Evolutionary conservation across 345 rosid species (phyloP).

Genomic region (Bruguiera parviflora): DNA sequence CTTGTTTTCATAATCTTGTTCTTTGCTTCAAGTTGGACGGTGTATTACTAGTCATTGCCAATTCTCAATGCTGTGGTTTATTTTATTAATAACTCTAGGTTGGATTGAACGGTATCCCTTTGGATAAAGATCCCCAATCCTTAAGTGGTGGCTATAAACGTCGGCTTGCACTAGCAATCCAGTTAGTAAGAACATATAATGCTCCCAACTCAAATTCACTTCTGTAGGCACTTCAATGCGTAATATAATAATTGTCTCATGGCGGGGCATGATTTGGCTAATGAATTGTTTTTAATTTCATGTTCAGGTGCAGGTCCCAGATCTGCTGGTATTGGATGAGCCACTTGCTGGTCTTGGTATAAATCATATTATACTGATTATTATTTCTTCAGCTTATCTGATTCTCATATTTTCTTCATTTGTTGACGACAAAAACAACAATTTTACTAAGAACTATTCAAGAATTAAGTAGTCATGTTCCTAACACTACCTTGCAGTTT

Average conservation of each 20-base stretch:
- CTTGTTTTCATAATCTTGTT: background rate
- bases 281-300: conserved; percentile 13
- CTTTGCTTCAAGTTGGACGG: conserved; percentile 1
- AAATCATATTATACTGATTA: conserved; percentile 23
- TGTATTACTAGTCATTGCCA: background rate
- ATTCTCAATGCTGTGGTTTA: conserved; percentile 8
- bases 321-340: conserved; percentile 79
- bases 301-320: conserved; percentile 77
- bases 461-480: background rate
- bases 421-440: background rate
- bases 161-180: conserved; percentile 87
- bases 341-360: conserved; percentile 98
- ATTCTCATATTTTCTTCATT: background rate
- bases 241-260: background rate
- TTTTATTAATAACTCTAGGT: conserved; percentile 47
- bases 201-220: background rate
- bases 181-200: conserved; percentile 52
- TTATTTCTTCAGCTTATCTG: conserved; percentile 5
- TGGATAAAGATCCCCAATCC: conserved; percentile 84
- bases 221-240: background rate
- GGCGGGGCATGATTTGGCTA: background rate
- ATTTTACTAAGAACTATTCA: background rate
- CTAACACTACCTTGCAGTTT: background rate
- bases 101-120: conserved; percentile 67
- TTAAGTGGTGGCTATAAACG: conserved; percentile 95